Evolutionary conservation across 306 rosid genomes (phyloP), one percentile per base, ranked within the genome.

Genomic region (Quercus agrifolia): DNA sequence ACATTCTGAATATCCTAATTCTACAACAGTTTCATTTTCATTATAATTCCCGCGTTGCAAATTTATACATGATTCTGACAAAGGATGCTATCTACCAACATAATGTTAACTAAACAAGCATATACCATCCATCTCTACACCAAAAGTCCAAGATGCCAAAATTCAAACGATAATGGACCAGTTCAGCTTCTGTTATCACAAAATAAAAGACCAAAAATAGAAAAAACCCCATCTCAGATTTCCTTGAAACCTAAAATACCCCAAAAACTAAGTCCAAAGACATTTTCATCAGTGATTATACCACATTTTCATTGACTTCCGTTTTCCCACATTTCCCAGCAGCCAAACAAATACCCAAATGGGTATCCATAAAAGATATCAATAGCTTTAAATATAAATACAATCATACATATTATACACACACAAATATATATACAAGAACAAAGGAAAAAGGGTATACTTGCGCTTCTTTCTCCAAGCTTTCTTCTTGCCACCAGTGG

Each of bases 391-490:
- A 41, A 41, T 41, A 41, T 49, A 59, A 23, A 59, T 1, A 23
- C 66, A 12, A 59, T 10, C 28, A 23, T 21, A 21, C 15, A 49
- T 59, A 12, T 11, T 2, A 23, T 20, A 9, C 12, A 10, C 5
- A 20, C 17, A 23, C 23, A 23, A 21, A 21, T 21, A 21, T 20
- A 59, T 25, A 4, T 1, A 57, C 0, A 58, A 31, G 71, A 33
- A 1, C 1, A 35, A 2, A 4, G 20, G 28, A 1, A 23, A 3
- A 52, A 23, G 13, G 3, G 15, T 52, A 1, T 38, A 87, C 90
- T 87, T 87, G 71, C 90, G 55, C 87, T 87, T 87, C 80, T 87
- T 87, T 70, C 90, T 87, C 88, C 90, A 87, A 8, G 88, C 89
- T 80, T 86, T 88, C 84, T 86, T 88, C 84, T 85, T 86, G 83